Base-by-base conservation (phyloP, 1,139 yeast species). In the Pichia sp. region DNA sequence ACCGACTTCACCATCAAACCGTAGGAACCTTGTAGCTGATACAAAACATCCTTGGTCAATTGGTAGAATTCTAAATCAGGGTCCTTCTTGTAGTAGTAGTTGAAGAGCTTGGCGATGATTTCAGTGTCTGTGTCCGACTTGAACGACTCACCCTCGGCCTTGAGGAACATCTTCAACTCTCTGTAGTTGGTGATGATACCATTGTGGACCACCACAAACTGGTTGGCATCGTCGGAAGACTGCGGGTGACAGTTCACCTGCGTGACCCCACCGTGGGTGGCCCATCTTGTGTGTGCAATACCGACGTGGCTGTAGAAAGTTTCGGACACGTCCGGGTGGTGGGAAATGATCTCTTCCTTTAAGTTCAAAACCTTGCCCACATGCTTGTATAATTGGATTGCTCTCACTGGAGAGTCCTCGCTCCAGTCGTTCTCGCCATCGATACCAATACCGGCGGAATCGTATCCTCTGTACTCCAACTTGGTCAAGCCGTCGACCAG, bases 251-350 rank as follows among this genome's bases (percentile, higher is more conserved):
- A 93, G 77, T 95, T 95, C 61, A 74, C 69, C 58, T 79, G 83
- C 65, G 81, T 83, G 55, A 98, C 98, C 66, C 85, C 89, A 73
- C 99, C 99, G 73, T 95, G 99, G 48, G 99, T 95, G 49, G 99
- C 99, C 99, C 99, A 95, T 78, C 99, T 87, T 17, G 99, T 95
- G 74, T 95, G 99, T 44, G 99, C 98, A 71, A 95, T 93, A 70
- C 96, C 99, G 58, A 85, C 93, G 69, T 93, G 99, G 71, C 87
- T 84, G 64, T 84, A 86, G 67, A 90, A 90, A 30, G 82, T 78
- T 55, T 80, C 82, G 27, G 77, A 72, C 64, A 85, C 79, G 68
- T 85, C 80, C 56, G 82, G 78, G 55, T 83, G 73, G 54, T 77
- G 76, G 46, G 73, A 71, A 45, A 77, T 80, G 61, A 92, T 83